These are phyloP conservation scores for Lachancea sp. DNA, from an alignment of 805 yeast genomes.

Conservation along the genomic window DNA sequence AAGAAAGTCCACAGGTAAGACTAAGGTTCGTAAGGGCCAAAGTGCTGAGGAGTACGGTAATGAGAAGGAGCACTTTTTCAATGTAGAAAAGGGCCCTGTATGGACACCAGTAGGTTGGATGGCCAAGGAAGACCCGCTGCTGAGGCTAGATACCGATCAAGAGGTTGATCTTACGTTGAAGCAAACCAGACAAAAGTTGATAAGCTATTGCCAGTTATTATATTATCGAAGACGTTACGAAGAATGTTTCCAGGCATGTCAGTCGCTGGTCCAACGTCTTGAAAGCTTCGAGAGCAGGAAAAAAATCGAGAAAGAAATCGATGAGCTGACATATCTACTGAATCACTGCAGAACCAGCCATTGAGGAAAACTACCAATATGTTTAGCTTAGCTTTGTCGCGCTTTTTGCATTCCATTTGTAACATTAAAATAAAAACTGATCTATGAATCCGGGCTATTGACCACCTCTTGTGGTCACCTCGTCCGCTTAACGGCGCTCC, in stretches of 20 bases:
- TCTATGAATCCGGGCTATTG: neutral
- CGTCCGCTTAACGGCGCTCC: neutral
- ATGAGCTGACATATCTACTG: conserved; percentile 38
- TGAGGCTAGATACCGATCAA: conserved; percentile 16
- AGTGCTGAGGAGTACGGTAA: conserved; percentile 51
- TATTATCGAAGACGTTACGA: conserved; percentile 50
- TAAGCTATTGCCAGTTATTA: conserved; percentile 56
- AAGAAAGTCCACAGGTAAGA: conserved; percentile 41
- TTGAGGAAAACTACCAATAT: no score
- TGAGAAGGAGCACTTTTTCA: conserved; percentile 47
- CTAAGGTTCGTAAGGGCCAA: conserved; percentile 60
- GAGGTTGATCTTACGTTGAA: conserved; percentile 37
- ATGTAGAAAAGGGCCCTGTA: conserved; percentile 47
- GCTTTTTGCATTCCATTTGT: neutral
- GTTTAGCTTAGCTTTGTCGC: no score
- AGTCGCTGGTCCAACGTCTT: conserved; percentile 33
- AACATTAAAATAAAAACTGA: neutral
- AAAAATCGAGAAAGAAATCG: conserved; percentile 44
- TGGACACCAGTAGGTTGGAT: conserved; percentile 38
- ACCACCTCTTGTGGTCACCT: neutral
- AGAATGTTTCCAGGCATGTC: conserved; percentile 44
- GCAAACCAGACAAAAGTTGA: conserved; percentile 47
- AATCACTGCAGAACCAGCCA: conserved; percentile 1
- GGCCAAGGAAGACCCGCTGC: conserved; percentile 12
- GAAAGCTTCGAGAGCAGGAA: conserved; percentile 34